Percentiles rank a stretch among this genome's conserved stretches.
Conservation (phyloP, 108 stramenopile species). For the Skeletonema marinoi region DNA sequence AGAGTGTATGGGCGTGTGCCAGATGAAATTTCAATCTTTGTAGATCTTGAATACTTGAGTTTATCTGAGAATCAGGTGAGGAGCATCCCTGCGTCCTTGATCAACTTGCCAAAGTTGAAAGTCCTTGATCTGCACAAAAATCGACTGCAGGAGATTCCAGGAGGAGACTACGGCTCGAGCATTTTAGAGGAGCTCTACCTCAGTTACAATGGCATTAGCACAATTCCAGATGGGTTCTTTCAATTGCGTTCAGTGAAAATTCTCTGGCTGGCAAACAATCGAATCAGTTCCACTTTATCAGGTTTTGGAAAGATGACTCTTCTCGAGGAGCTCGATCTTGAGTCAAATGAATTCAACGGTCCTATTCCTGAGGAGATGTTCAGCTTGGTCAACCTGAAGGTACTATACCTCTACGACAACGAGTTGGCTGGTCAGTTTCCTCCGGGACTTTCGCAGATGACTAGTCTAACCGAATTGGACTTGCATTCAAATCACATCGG, state of each 20-base stretch:
- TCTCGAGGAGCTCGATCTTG: conserved; percentile 35
- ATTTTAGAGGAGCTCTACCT: conserved; percentile 39
- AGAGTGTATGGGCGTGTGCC: conserved; percentile 24
- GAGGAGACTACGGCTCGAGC: conserved; percentile 14
- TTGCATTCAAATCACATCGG: conserved; percentile 27
- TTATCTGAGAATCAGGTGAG: conserved; percentile 25
- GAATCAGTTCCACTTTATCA: conserved; percentile 20
- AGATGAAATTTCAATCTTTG: conserved; percentile 22
- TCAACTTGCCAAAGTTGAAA: conserved; percentile 29
- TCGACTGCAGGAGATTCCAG: conserved; percentile 23
- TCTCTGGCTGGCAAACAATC: conserved; percentile 31
- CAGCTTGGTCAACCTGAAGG: conserved; percentile 19
- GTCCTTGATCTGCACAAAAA: conserved; percentile 46
- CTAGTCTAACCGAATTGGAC: conserved; percentile 31
- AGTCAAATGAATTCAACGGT: conserved; percentile 35
- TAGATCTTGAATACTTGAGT: conserved; percentile 25
- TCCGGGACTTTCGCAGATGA: conserved; percentile 16
- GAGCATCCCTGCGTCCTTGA: conserved; percentile 15
- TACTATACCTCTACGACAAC: conserved; percentile 32
- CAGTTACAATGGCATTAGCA: conserved; percentile 30
- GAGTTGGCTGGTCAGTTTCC: conserved; percentile 31
- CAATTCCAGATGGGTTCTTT: conserved; percentile 33
- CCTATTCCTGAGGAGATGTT: conserved; percentile 40
- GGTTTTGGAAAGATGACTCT: conserved; percentile 27
- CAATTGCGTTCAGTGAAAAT: conserved; percentile 19